phyloP scores from a whole-genome alignment of 768 basidiomycete species.

The Serendipita vermifera region DNA sequence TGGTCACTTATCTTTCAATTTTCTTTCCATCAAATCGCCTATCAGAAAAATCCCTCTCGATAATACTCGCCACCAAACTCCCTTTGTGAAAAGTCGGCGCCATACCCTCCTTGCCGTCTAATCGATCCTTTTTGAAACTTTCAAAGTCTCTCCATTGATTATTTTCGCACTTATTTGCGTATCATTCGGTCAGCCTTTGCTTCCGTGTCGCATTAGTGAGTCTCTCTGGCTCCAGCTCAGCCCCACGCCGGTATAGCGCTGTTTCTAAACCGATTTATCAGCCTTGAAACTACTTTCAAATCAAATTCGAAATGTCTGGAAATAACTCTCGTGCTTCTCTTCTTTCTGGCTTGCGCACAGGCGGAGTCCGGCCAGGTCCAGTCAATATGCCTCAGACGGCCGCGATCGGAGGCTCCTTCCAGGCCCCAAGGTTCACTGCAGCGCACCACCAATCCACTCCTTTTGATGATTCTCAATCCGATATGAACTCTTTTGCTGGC shows the following conservation, averaged over 20 bases:
- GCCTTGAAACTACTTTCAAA: no score
- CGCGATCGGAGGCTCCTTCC: constrained; percentile 41
- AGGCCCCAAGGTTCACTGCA: constrained; percentile 42
- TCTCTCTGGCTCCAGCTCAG: no score
- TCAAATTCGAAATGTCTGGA: not conserved
- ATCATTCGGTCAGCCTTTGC: not conserved
- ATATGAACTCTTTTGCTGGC: constrained; percentile 20
- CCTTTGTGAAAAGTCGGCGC: not conserved
- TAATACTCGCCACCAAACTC: not conserved
- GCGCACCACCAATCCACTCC: constrained; percentile 31
- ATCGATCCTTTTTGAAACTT: not conserved
- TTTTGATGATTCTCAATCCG: constrained; percentile 38
- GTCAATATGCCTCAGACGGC: constrained; percentile 10
- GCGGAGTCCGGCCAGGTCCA: constrained; percentile 71
- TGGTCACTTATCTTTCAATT: constrained; percentile 3
- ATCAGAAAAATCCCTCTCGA: not conserved
- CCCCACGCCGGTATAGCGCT: no score
- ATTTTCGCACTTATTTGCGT: not conserved
- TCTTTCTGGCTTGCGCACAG: constrained; percentile 78
- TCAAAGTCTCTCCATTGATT: not conserved
- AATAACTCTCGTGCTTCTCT: constrained; percentile 53
- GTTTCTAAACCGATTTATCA: no score
- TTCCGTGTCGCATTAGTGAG: not conserved
- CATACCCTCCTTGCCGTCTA: not conserved
- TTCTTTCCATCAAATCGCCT: not conserved